Conservation (phyloP, 2,329 filamentous ascomycete genomes). For the Scytalidium lignicola region DNA sequence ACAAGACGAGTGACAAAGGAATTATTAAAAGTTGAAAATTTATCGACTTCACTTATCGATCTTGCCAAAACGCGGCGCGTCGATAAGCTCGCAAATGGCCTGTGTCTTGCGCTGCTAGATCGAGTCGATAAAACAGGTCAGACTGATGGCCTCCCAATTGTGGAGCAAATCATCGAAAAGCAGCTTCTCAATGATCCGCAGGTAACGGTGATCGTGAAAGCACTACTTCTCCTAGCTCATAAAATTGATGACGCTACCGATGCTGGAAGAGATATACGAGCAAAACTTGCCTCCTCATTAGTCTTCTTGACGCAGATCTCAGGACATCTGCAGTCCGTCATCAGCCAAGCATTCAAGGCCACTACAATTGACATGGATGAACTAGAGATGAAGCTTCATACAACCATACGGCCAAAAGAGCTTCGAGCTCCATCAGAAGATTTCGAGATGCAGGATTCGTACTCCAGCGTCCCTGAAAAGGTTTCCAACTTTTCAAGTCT, state of each 20-base stretch:
- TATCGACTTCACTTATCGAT: constrained; percentile 54
- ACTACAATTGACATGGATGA: constrained; percentile 68
- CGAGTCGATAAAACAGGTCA: constrained; percentile 57
- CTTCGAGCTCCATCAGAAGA: constrained; percentile 46
- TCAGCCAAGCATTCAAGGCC: constrained; percentile 62
- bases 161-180: constrained; percentile 57
- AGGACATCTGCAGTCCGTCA: constrained; percentile 54
- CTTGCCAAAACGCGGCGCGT: constrained; percentile 62
- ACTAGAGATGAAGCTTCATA: constrained; percentile 69
- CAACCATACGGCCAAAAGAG: constrained; percentile 56
- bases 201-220: constrained; percentile 59
- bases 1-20: constrained; percentile 66
- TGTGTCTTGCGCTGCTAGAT: constrained; percentile 62
- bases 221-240: constrained; percentile 55
- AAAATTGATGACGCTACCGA: constrained; percentile 51
- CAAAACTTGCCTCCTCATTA: constrained; percentile 61
- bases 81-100: constrained; percentile 66
- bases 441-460: constrained; percentile 41
- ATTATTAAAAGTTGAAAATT: constrained; percentile 56
- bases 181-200: constrained; percentile 59
- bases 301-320: constrained; percentile 58
- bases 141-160: constrained; percentile 48
- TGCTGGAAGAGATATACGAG: constrained; percentile 50
- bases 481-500: constrained; percentile 26
- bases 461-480: constrained; percentile 14